Percentiles rank a stretch among this genome's conserved stretches.
These are phyloP conservation scores for Neofusicoccum cordaticola DNA, from an alignment of 2,329 filamentous ascomycete genomes.

Conservation along the genomic window DNA sequence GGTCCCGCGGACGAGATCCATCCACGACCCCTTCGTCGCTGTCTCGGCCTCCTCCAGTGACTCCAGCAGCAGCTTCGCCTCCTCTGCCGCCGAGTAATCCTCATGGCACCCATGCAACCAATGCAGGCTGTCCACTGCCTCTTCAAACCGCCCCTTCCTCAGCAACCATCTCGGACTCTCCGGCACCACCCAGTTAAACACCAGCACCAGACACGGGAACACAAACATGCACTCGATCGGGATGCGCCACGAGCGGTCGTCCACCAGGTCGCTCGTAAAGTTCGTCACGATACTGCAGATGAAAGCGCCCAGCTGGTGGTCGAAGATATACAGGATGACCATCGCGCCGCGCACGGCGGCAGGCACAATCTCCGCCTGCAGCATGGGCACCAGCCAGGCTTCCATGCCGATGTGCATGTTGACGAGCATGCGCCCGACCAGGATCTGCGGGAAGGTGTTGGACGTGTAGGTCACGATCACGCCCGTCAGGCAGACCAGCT, in stretches of 20 bases:
- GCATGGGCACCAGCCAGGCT: slow-evolving; percentile 21
- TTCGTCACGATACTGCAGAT: slow-evolving; percentile 10
- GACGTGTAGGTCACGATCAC: slow-evolving; percentile 21
- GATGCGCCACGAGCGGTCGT: slow-evolving; percentile 13
- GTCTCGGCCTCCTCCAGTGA: background rate
- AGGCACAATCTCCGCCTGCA: slow-evolving; percentile 22
- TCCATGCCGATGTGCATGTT: slow-evolving; percentile 23
- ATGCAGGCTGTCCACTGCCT: background rate
- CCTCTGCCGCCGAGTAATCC: background rate
- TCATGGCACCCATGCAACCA: background rate
- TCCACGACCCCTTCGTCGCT: background rate
- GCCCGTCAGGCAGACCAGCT: slow-evolving; percentile 13
- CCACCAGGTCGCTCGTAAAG: slow-evolving; percentile 10
- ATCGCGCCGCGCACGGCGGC: slow-evolving; percentile 18
- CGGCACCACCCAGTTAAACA: background rate
- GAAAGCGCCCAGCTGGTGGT: slow-evolving; percentile 13
- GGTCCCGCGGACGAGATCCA: background rate
- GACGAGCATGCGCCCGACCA: slow-evolving; percentile 21
- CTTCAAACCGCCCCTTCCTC: slow-evolving; percentile 14
- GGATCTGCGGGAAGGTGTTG: slow-evolving; percentile 17
- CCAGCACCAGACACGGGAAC: slow-evolving; percentile 12
- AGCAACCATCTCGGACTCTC: slow-evolving; percentile 3
- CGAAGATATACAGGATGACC: slow-evolving; percentile 16
- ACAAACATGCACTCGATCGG: slow-evolving; percentile 17
- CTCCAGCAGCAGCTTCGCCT: background rate